Evolutionary conservation across 2,329 filamentous ascomycete genomes (phyloP).

Genomic region (Akanthomyces uredinophilus): DNA sequence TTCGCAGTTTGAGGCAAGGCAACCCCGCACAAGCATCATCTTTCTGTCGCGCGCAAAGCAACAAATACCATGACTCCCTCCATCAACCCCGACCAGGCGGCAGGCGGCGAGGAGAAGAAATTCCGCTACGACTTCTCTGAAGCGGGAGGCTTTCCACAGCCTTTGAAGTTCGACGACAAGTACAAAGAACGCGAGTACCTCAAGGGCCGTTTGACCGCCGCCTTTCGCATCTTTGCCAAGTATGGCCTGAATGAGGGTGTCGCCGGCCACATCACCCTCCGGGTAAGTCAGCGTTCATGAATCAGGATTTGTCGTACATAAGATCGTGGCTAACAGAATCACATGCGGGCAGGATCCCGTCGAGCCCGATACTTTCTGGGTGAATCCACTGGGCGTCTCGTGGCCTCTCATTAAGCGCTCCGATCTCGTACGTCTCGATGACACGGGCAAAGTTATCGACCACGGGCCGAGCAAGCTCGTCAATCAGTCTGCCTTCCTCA

Average conservation of each 20-base stretch:
- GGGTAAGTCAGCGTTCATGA: constrained; percentile 21
- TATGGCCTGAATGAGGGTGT: constrained; percentile 56
- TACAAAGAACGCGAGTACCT: constrained; percentile 45
- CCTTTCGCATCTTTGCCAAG: constrained; percentile 55
- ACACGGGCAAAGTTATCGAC: constrained; percentile 56
- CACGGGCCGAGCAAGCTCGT: constrained; percentile 44
- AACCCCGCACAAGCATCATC: not conserved
- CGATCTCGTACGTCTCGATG: constrained; percentile 63
- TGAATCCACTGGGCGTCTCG: constrained; percentile 60
- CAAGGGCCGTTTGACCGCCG: constrained; percentile 49
- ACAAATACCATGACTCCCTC: not conserved
- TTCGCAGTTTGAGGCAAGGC: not conserved
- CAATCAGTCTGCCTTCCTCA: constrained; percentile 23
- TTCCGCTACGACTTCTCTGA: constrained; percentile 10
- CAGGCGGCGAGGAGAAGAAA: constrained; percentile 1
- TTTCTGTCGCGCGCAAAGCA: not conserved
- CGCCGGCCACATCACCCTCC: constrained; percentile 60
- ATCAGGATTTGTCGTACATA: not conserved
- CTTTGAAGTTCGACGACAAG: constrained; percentile 21
- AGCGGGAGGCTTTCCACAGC: constrained; percentile 10
- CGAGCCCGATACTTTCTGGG: constrained; percentile 58
- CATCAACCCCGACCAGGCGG: not conserved
- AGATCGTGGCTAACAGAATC: constrained; percentile 1
- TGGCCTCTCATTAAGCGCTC: constrained; percentile 59
- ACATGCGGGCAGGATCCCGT: constrained; percentile 41